A percentile compares a stretch with the other conserved stretches of the same genome.
phyloP scores from a whole-genome alignment of 148 eudicot species.

The Arctostaphylos glauca region DNA sequence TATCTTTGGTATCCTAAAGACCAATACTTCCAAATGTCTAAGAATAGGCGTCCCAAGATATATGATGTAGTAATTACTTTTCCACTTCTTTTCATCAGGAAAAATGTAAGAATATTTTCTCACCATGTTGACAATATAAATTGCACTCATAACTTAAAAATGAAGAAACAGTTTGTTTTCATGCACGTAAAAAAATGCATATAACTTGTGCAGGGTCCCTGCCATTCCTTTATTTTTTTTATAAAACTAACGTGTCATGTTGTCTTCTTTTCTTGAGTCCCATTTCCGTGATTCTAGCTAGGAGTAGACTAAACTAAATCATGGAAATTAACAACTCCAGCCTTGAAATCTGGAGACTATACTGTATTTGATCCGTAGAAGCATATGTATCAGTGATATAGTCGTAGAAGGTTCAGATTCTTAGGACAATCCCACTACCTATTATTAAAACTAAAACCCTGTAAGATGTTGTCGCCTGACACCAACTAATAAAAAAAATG shows the following conservation, averaged over 20 bases:
- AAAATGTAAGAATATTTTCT: neutral
- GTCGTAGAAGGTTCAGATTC: slow-evolving; percentile 38
- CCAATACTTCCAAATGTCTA: neutral
- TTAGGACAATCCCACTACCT: slow-evolving; percentile 19
- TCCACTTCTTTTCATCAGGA: too few relatives aligned
- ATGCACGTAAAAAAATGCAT: neutral
- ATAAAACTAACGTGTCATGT: neutral
- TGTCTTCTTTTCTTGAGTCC: neutral
- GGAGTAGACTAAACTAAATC: slow-evolving; percentile 28
- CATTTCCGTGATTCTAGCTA: neutral
- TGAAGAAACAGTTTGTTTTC: neutral
- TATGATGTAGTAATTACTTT: neutral
- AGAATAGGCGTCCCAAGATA: neutral
- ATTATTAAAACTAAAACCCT: slow-evolving; percentile 17
- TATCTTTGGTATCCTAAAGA: neutral
- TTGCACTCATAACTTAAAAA: neutral
- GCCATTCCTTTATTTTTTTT: neutral
- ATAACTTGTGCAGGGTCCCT: slow-evolving; percentile 1
- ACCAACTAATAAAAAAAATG: neutral
- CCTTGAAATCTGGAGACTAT: slow-evolving; percentile 28
- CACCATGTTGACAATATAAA: neutral
- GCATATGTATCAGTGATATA: slow-evolving; percentile 39
- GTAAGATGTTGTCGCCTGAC: slow-evolving; percentile 18
- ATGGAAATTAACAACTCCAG: slow-evolving; percentile 35
- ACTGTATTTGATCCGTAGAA: slow-evolving; percentile 23